Evolutionary conservation across 495 filamentous ascomycete species (phyloP).

Genomic region (Hyaloscypha finlandica): DNA sequence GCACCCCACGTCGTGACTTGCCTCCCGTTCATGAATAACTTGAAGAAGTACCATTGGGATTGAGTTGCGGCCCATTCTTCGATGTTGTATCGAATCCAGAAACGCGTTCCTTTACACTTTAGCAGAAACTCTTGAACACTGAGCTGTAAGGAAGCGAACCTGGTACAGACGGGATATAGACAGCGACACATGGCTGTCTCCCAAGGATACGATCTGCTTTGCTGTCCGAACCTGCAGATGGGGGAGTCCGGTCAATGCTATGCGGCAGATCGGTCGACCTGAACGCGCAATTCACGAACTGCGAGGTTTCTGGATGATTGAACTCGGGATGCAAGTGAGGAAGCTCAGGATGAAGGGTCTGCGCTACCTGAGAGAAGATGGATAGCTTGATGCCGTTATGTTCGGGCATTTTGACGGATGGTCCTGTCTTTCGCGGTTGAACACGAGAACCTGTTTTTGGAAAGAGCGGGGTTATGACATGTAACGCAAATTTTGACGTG

Average conservation of each 20-base stretch:
- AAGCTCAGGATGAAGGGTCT: not conserved
- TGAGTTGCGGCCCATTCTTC: constrained; percentile 36
- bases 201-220: constrained; percentile 27
- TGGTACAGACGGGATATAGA: constrained; percentile 51
- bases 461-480: not conserved
- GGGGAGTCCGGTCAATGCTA: not conserved
- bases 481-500: not conserved
- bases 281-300: constrained; percentile 15
- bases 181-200: constrained; percentile 36
- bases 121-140: constrained; percentile 10
- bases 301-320: constrained; percentile 51
- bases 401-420: constrained; percentile 43
- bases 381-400: constrained; percentile 48
- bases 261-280: not conserved
- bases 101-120: constrained; percentile 43
- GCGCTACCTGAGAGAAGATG: constrained; percentile 20
- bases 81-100: constrained; percentile 47
- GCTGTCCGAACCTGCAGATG: constrained; percentile 18
- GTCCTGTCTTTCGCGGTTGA: not conserved
- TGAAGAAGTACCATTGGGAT: constrained; percentile 48
- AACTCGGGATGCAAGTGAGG: constrained; percentile 41
- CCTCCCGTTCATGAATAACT: constrained; percentile 51
- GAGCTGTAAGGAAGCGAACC: constrained; percentile 34
- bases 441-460: not conserved
- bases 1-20: constrained; percentile 50